phyloP scores from a whole-genome alignment of 2,329 filamentous ascomycete species.

The Nemania diffusa region DNA sequence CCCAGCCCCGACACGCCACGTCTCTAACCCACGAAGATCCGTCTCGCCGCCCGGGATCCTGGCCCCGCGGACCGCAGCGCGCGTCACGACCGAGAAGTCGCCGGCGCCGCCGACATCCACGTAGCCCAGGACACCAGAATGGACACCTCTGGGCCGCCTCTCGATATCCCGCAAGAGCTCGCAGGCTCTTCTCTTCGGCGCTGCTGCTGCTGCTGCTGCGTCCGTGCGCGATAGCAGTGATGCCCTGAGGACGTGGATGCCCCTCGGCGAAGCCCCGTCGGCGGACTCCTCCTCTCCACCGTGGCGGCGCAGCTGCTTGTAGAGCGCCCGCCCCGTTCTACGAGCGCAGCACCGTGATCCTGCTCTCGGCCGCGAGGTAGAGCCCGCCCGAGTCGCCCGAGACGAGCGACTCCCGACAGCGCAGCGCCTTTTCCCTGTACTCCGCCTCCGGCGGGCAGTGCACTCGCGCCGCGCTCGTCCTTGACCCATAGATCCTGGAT shows the following conservation, averaged over 20 bases:
- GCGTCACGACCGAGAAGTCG: background rate
- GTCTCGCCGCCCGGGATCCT: background rate
- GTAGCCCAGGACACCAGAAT: background rate
- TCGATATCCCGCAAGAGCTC: conserved; percentile 6
- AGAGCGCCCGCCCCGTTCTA: too few relatives aligned
- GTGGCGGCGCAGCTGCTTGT: too few relatives aligned
- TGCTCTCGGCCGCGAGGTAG: too few relatives aligned
- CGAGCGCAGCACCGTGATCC: too few relatives aligned
- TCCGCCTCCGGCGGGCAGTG: too few relatives aligned
- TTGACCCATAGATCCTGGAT: too few relatives aligned
- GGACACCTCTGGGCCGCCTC: background rate
- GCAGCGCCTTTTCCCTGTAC: too few relatives aligned
- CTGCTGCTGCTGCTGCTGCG: too few relatives aligned
- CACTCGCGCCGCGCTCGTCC: too few relatives aligned
- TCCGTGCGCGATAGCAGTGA: background rate
- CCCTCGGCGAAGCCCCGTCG: too few relatives aligned
- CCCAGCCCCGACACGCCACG: conserved; percentile 2
- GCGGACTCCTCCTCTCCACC: background rate
- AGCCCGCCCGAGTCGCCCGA: too few relatives aligned
- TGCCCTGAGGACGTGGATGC: background rate
- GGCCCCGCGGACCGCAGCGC: background rate
- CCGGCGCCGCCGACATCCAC: background rate
- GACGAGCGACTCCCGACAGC: too few relatives aligned
- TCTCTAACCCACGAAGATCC: background rate
- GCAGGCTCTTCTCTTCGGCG: conserved; percentile 1